Evolutionary conservation across 2,329 filamentous ascomycete genomes (phyloP), one percentile per base, ranked within the genome.

Genomic region (Ceratocystis lukuohia): DNA sequence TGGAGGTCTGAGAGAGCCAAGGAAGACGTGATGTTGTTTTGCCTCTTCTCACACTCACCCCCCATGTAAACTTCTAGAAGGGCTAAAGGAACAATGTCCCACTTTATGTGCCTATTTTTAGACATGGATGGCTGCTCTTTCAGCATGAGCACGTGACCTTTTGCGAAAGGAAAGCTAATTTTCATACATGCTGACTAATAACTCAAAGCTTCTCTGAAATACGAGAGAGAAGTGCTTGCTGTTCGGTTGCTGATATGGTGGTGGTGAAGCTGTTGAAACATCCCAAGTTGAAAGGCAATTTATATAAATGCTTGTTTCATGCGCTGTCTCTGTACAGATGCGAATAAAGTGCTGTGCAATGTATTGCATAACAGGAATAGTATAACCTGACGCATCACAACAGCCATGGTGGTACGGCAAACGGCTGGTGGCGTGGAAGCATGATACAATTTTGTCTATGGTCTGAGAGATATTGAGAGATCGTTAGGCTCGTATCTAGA

Each of bases 51-150:
- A 25, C 28, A 41, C 37, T 41, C 37, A 15, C 4, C 7, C 22
- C 56, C 56, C 56, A 20, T 59, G 56, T 28, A n/a, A 20, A 5
- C 56, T 59, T 59, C 56, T 25, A 59, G 56, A 59, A 59, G 56
- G 20, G 8, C n/a, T 3, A 37, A 25, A 59, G 10, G 56, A 59
- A 37, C 56, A 59, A 59, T 37, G 28, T 1, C 56, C 56, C 56
- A 37, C 56, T 59, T 10, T 10, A 17, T 3, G 7, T 30, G n/a
- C n/a, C 56, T 59, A 59, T 59, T 59, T 59, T 59, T 30, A 25
- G 56, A 59, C 8, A 3, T 1, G 2, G 48, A 8, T 3, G 10
- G 17, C 8, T n/a, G 25, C 56, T 33, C 56, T 25, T 8, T 12
- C 3, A n/a, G 1, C 22, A 53, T 2, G 25, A 5, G 12, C 56